Conservation (phyloP, 108 stramenopile species). For the Cylindrotheca fusiformis region DNA sequence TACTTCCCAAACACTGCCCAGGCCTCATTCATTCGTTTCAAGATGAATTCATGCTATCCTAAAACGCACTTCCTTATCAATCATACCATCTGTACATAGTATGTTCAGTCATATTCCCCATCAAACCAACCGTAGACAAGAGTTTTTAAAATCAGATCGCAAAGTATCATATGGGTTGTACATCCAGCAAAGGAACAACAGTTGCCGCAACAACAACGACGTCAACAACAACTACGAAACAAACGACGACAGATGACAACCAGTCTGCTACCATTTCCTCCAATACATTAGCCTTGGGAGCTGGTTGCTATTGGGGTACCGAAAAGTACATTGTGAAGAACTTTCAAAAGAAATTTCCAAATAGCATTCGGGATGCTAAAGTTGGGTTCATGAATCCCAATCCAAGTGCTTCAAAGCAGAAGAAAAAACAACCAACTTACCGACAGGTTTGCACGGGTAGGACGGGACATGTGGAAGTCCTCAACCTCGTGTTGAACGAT, state of each 20-base stretch:
- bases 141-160: too few relatives aligned
- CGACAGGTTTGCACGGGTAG: slow-evolving; percentile 47
- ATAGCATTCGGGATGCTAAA: slow-evolving; percentile 19
- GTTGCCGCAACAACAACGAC: neutral
- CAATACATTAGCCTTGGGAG: slow-evolving; percentile 1
- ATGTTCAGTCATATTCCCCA: too few relatives aligned
- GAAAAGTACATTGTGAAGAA: slow-evolving; percentile 54
- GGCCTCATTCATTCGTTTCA: too few relatives aligned
- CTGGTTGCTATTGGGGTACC: slow-evolving; percentile 66
- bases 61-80: too few relatives aligned
- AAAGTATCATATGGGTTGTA: slow-evolving; percentile 2
- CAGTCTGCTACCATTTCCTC: neutral
- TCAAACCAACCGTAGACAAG: too few relatives aligned
- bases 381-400: slow-evolving; percentile 62
- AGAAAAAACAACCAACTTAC: slow-evolving; percentile 45
- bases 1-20: too few relatives aligned
- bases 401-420: slow-evolving; percentile 2
- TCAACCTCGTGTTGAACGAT: slow-evolving; percentile 40
- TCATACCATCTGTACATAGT: too few relatives aligned
- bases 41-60: too few relatives aligned
- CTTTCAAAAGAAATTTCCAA: slow-evolving; percentile 52
- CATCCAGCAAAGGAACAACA: neutral
- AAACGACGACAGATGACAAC: neutral
- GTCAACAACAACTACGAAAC: neutral
- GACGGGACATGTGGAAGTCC: slow-evolving; percentile 58